A percentile compares a stretch with the other conserved stretches of the same genome.
These are phyloP conservation scores for Onygena corvina DNA, from an alignment of 2,329 filamentous ascomycete species.

Conservation along the genomic window DNA sequence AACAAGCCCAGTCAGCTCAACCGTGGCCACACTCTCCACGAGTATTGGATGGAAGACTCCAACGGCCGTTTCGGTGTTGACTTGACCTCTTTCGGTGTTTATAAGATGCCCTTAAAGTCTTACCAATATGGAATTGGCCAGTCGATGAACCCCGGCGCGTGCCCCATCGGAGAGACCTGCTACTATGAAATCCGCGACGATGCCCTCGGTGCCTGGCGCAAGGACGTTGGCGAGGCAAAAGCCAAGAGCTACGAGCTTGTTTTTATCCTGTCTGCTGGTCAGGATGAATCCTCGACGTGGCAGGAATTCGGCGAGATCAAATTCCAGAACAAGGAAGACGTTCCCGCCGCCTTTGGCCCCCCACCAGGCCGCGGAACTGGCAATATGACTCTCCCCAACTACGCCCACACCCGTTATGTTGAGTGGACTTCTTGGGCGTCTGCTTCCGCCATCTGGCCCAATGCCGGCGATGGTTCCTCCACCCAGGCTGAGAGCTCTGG, in stretches of 20 bases:
- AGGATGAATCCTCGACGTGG: conserved; percentile 16
- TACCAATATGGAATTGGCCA: conserved; percentile 14
- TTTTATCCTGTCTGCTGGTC: conserved; percentile 16
- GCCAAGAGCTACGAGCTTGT: conserved; percentile 15
- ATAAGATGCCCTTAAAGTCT: conserved; percentile 13
- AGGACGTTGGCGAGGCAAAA: conserved; percentile 13
- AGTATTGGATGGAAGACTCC: conserved; percentile 17
- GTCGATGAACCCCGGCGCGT: conserved; percentile 13
- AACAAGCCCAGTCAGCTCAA: conserved; percentile 16
- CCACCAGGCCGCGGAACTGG: conserved; percentile 10
- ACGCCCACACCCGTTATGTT: conserved; percentile 14
- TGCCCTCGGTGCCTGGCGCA: conserved; percentile 15
- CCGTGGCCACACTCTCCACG: conserved; percentile 15
- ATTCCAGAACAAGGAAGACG: conserved; percentile 13
- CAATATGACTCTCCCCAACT: conserved; percentile 8
- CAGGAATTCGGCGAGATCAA: conserved; percentile 17
- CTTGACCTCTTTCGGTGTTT: conserved; percentile 15
- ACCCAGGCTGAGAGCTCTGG: conserved; percentile 16
- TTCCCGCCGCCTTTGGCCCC: conserved; percentile 13
- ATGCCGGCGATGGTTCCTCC: conserved; percentile 14
- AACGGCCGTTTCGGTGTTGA: conserved; percentile 16
- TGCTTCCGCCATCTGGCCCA: conserved; percentile 16
- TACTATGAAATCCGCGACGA: conserved; percentile 13
- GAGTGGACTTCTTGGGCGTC: conserved; percentile 16
- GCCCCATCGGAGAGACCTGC: conserved; percentile 11